phyloP scores from a whole-genome alignment of 1,284 basidiomycete genomes.

The Singerocomus inundabilis region DNA sequence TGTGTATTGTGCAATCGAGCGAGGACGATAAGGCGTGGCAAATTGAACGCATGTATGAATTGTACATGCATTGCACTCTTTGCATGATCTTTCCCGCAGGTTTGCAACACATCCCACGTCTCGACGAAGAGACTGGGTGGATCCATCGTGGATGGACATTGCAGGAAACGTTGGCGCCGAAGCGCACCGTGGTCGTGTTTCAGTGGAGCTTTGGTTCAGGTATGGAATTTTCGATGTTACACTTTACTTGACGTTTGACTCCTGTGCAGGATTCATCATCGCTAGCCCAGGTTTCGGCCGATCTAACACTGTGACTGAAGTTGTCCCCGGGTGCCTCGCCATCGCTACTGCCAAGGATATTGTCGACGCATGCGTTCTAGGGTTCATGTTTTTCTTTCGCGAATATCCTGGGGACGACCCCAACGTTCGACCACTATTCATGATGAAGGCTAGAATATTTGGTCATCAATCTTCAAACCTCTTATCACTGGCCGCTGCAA shows the following conservation, averaged over 20 bases:
- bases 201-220: conserved; percentile 4
- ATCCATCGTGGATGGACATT: conserved; percentile 3
- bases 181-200: conserved; percentile 1
- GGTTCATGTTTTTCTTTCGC: conserved; percentile 2
- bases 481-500: not conserved
- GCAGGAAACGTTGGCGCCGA: not conserved
- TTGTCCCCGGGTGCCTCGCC: not conserved
- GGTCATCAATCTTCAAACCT: not conserved
- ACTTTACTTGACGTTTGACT: not conserved
- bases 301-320: not conserved
- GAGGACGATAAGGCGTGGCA: conserved; percentile 2
- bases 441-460: not conserved
- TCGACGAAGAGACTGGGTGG: conserved; percentile 1
- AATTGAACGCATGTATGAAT: conserved; percentile 1
- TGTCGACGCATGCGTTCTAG: not conserved
- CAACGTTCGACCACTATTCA: not conserved
- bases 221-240: not conserved
- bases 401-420: not conserved
- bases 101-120: conserved; percentile 1
- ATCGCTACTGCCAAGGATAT: not conserved
- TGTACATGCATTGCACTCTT: not conserved
- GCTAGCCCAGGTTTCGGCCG: not conserved
- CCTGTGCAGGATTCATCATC: not conserved
- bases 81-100: conserved; percentile 1
- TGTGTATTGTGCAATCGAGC: conserved; percentile 1